Percentiles rank a stretch among this genome's conserved stretches.
phyloP scores from a whole-genome alignment of 2,329 filamentous ascomycete genomes.

The Chaetomiaceae sp. region DNA sequence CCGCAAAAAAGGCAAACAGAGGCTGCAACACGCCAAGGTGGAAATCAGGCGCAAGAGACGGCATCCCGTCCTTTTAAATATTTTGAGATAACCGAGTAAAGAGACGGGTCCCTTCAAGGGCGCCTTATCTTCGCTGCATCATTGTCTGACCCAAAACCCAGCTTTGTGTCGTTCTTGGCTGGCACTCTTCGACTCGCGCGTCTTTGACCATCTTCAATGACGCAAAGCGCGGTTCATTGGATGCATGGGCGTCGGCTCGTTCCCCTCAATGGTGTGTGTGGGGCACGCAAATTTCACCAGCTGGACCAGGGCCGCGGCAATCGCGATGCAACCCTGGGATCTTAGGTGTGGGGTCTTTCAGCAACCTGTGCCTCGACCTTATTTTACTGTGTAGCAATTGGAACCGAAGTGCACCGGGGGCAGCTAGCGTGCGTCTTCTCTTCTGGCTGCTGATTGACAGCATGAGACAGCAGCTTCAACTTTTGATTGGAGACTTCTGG shows the following conservation, averaged over 20 bases:
- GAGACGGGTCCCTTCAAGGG: no score
- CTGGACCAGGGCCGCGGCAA: constrained; percentile 17
- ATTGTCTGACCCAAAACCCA: background rate
- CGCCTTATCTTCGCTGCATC: no score
- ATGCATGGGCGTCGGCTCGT: background rate
- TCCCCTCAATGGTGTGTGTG: no score
- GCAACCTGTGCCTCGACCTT: no score
- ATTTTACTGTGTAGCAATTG: no score
- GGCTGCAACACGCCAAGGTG: background rate
- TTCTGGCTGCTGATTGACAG: background rate
- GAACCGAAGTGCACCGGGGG: no score
- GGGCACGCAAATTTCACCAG: constrained; percentile 16
- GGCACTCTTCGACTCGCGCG: background rate
- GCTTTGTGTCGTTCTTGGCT: constrained; percentile 8
- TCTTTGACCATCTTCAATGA: constrained; percentile 12
- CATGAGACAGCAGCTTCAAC: no score
- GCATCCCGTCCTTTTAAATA: background rate
- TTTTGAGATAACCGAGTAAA: no score
- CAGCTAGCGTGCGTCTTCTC: no score
- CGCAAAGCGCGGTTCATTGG: constrained; percentile 13
- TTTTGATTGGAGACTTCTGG: no score
- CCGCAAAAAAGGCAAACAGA: background rate
- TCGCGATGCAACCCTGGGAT: constrained; percentile 9
- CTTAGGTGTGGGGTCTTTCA: background rate
- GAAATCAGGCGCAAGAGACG: background rate